Conservation (phyloP, 345 rosid species). For the Populus davidiana region DNA sequence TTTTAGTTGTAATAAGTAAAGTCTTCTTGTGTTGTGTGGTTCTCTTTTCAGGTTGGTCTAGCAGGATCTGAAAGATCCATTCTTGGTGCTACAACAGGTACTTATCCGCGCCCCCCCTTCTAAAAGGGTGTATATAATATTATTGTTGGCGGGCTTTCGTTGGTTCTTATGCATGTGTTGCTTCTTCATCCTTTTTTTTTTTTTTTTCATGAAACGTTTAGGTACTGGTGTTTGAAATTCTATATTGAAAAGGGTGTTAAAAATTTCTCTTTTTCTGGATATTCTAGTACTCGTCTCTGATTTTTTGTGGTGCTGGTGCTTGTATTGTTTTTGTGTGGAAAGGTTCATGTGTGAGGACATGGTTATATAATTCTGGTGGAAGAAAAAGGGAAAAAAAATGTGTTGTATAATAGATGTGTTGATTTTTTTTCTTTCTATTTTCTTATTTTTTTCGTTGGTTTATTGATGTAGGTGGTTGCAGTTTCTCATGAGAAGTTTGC, state of each 20-base stretch:
- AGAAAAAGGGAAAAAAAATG: background rate
- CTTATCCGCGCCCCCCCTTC: slow-evolving; percentile 15
- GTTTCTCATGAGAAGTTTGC: slow-evolving; percentile 15
- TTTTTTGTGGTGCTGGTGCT: slow-evolving; percentile 13
- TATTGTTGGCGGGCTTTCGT: slow-evolving; percentile 4
- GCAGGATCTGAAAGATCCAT: slow-evolving; percentile 46
- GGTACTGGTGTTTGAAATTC: slow-evolving; percentile 5
- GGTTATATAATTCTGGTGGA: slow-evolving; percentile 2
- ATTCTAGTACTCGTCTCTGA: background rate
- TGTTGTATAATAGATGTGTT: background rate
- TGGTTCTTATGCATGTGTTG: slow-evolving; percentile 22
- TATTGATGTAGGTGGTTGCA: slow-evolving; percentile 12
- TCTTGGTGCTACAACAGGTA: slow-evolving; percentile 40
- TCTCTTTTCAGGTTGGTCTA: slow-evolving; percentile 53
- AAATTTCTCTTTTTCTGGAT: slow-evolving; percentile 10
- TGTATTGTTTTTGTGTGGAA: slow-evolving; percentile 4
- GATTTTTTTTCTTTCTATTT: background rate
- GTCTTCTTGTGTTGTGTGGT: slow-evolving; percentile 49
- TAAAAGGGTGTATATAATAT: background rate
- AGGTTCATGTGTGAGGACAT: slow-evolving; percentile 1
- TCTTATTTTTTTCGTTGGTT: slow-evolving; percentile 10
- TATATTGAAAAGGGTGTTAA: slow-evolving; percentile 12
- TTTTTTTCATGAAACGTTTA: slow-evolving; percentile 4
- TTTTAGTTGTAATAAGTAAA: slow-evolving; percentile 24
- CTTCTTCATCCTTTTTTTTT: too few species aligned